These are phyloP conservation scores for Penicillium atrosanguineum DNA, from an alignment of 495 filamentous ascomycete species.

Conservation along the genomic window DNA sequence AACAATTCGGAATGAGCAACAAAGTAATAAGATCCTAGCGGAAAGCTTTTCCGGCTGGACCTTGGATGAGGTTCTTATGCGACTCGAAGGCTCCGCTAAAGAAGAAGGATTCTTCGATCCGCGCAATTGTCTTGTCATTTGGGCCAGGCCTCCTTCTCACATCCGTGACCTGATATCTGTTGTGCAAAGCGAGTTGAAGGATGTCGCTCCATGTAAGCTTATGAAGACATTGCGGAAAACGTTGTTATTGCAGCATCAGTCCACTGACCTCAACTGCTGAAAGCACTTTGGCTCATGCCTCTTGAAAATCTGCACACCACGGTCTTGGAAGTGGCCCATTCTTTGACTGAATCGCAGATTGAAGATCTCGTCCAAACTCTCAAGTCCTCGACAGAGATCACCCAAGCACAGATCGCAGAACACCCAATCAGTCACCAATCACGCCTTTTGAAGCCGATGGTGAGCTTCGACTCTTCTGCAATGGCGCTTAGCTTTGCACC, in stretches of 20 bases:
- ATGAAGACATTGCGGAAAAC: no score
- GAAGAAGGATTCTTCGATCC: conserved; percentile 68
- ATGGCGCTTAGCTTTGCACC: conserved; percentile 80
- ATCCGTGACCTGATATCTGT: conserved; percentile 59
- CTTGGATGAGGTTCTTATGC: conserved; percentile 67
- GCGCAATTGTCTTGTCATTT: conserved; percentile 78
- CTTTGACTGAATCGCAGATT: conserved; percentile 17
- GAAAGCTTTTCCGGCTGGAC: conserved; percentile 63
- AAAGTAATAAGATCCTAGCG: conserved; percentile 64
- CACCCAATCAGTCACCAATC: conserved; percentile 57
- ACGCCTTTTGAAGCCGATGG: conserved; percentile 70
- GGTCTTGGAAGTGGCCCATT: conserved; percentile 27
- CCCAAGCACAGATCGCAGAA: conserved; percentile 48
- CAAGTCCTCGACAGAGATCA: conserved; percentile 37
- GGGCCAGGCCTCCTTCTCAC: conserved; percentile 72
- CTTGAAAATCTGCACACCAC: conserved; percentile 71
- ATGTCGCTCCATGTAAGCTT: conserved; percentile 61
- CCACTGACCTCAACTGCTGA: not conserved
- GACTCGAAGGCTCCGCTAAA: conserved; percentile 57
- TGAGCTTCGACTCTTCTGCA: conserved; percentile 76
- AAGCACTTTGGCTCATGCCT: conserved; percentile 86
- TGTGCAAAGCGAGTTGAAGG: conserved; percentile 60
- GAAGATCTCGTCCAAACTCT: conserved; percentile 34
- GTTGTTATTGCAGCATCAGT: no score
- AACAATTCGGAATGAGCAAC: conserved; percentile 64